Percentiles rank a stretch among this genome's conserved stretches.
Conservation (phyloP, 2,329 filamentous ascomycete species). For the Exophiala sp. region DNA sequence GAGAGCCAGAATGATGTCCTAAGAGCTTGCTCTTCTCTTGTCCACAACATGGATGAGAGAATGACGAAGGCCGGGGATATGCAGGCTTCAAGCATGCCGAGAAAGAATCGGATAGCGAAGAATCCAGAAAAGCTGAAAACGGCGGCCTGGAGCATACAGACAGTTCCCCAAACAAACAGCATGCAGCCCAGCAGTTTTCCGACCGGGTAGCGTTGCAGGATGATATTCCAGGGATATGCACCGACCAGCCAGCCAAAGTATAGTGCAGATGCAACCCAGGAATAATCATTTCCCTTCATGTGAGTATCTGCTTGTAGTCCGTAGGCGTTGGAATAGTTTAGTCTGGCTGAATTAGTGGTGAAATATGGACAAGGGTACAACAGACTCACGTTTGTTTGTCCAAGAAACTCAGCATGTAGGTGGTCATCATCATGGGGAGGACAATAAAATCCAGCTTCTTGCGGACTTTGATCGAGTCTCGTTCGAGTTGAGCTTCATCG, state of each 20-base stretch:
- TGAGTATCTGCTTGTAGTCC: constrained; percentile 41
- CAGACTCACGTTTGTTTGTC: constrained; percentile 28
- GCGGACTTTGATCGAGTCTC: constrained; percentile 33
- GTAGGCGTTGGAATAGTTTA: constrained; percentile 43
- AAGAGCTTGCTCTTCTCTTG: constrained; percentile 37
- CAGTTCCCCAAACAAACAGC: constrained; percentile 41
- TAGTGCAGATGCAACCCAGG: constrained; percentile 44
- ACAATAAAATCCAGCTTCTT: constrained; percentile 38
- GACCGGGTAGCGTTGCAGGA: constrained; percentile 43
- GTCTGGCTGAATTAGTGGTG: constrained; percentile 4
- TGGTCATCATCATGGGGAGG: constrained; percentile 39
- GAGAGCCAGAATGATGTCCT: constrained; percentile 37
- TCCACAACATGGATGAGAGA: constrained; percentile 39
- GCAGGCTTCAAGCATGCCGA: constrained; percentile 43
- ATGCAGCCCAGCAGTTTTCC: constrained; percentile 42
- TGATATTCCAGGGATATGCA: constrained; percentile 39
- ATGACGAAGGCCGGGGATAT: constrained; percentile 32
- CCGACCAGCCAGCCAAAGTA: constrained; percentile 45
- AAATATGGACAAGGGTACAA: no score
- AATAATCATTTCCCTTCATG: constrained; percentile 42
- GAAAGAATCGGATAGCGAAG: constrained; percentile 45
- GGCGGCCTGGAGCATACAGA: constrained; percentile 39
- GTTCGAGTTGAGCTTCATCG: constrained; percentile 35
- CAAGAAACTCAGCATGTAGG: constrained; percentile 37
- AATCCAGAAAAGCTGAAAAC: constrained; percentile 42